Percentiles rank a stretch among this genome's conserved stretches.
phyloP scores from a whole-genome alignment of 345 rosid genomes.

The rapeseed (Brassica napus) region DNA sequence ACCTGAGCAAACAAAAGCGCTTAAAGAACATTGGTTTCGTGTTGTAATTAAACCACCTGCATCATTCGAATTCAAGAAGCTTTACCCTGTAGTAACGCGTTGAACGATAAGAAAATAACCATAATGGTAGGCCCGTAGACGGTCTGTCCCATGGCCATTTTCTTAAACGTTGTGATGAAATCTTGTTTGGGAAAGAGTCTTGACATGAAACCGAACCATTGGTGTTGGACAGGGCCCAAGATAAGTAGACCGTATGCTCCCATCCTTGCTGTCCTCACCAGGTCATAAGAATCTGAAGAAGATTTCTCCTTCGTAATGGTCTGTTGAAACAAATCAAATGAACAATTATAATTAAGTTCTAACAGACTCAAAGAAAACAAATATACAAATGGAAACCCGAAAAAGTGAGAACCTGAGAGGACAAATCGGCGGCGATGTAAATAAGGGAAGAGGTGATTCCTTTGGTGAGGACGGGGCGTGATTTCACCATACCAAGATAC shows the following conservation, averaged over 20 bases:
- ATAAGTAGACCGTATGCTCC: slow-evolving; percentile 72
- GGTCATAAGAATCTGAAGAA: slow-evolving; percentile 60
- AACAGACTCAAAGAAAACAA: neutral
- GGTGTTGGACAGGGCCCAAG: slow-evolving; percentile 75
- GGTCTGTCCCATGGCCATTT: slow-evolving; percentile 73
- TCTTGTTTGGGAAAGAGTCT: slow-evolving; percentile 66
- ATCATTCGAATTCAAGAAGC: neutral
- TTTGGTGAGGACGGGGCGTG: slow-evolving; percentile 79
- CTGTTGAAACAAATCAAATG: slow-evolving; percentile 33
- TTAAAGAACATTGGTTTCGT: neutral
- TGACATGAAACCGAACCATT: slow-evolving; percentile 80
- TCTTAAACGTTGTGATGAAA: slow-evolving; percentile 69
- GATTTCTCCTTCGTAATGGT: slow-evolving; percentile 38
- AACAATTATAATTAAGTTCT: too few relatives aligned
- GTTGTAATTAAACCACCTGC: neutral
- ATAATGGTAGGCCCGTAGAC: slow-evolving; percentile 80
- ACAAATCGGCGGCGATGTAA: slow-evolving; percentile 79
- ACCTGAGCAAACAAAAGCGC: slow-evolving; percentile 46
- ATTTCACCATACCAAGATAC: slow-evolving; percentile 84
- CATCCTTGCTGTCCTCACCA: slow-evolving; percentile 73
- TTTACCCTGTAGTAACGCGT: slow-evolving; percentile 69
- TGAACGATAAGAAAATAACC: slow-evolving; percentile 64
- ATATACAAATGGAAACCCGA: neutral
- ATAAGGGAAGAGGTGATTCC: slow-evolving; percentile 61
- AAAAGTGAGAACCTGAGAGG: slow-evolving; percentile 70